Evolutionary conservation across 768 basidiomycete species (phyloP).

Genomic region (Termitomyces sp.): DNA sequence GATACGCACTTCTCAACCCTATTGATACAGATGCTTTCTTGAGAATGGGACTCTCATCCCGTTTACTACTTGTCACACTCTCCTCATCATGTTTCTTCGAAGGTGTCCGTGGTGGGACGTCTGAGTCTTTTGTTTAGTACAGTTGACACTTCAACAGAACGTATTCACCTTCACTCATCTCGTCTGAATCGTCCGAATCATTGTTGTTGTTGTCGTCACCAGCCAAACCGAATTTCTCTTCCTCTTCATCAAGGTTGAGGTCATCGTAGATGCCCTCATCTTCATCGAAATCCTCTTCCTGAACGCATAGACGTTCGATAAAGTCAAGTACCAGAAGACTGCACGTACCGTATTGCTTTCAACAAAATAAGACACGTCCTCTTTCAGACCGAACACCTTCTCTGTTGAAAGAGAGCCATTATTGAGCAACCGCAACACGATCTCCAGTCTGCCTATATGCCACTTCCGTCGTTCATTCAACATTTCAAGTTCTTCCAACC

Average conservation of each 20-base stretch:
- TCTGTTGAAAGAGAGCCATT: constrained; percentile 88
- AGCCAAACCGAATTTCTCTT: constrained; percentile 84
- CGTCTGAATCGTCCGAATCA: constrained; percentile 74
- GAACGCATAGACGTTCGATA: constrained; percentile 18
- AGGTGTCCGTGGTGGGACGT: constrained; percentile 59
- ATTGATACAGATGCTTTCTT: constrained; percentile 68
- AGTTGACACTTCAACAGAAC: constrained; percentile 9
- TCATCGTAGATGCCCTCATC: constrained; percentile 98
- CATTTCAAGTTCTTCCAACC: constrained; percentile 78
- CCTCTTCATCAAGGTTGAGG: constrained; percentile 94
- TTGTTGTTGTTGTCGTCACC: constrained; percentile 52
- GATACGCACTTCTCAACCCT: constrained; percentile 64
- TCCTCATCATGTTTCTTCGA: constrained; percentile 82
- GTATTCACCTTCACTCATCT: constrained; percentile 60
- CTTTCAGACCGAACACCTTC: constrained; percentile 76
- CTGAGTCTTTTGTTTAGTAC: constrained; percentile 26
- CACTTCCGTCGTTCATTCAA: constrained; percentile 93
- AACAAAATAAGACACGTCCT: constrained; percentile 95
- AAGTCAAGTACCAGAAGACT: background rate
- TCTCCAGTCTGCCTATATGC: constrained; percentile 90
- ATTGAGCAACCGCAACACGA: constrained; percentile 88
- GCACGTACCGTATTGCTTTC: constrained; percentile 87
- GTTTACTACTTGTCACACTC: constrained; percentile 67
- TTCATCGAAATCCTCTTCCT: constrained; percentile 98
- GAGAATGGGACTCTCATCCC: constrained; percentile 71